These are phyloP conservation scores for Boletus vermiculosoides DNA, from an alignment of 768 basidiomycete species.

Conservation along the genomic window DNA sequence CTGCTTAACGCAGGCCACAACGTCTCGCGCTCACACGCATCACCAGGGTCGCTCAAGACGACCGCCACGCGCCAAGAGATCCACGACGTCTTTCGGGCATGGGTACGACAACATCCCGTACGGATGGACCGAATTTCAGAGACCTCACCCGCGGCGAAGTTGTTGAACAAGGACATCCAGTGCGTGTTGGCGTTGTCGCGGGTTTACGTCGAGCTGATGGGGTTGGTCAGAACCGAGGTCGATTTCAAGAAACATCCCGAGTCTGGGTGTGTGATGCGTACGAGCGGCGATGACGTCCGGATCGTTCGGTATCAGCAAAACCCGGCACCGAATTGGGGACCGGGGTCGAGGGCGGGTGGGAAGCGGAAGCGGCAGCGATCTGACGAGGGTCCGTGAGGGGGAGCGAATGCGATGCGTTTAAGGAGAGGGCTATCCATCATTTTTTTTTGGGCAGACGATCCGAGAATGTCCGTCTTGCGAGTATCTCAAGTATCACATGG, in stretches of 20 bases:
- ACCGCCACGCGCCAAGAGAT: conserved; percentile 68
- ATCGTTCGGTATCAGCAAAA: conserved; percentile 90
- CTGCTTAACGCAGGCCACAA: conserved; percentile 81
- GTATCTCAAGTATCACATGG: too few species aligned
- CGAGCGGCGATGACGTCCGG: conserved; percentile 61
- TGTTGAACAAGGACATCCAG: conserved; percentile 71
- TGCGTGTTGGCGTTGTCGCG: conserved; percentile 27
- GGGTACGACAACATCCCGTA: conserved; percentile 79
- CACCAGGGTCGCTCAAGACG: conserved; percentile 89
- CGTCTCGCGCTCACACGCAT: conserved; percentile 90
- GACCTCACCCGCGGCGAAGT: conserved; percentile 62
- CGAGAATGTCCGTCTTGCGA: too few species aligned
- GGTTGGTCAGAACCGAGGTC: conserved; percentile 43
- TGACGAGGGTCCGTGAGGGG: conserved; percentile 15
- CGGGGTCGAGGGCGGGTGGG: conserved; percentile 60
- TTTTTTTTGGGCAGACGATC: too few species aligned
- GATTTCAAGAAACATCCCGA: conserved; percentile 76
- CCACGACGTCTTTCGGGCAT: conserved; percentile 83
- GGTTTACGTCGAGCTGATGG: background rate
- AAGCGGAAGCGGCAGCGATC: conserved; percentile 33
- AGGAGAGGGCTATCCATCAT: too few species aligned
- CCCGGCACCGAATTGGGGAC: conserved; percentile 92
- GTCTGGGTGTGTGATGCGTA: conserved; percentile 46
- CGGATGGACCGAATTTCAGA: conserved; percentile 79
- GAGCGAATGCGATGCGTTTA: background rate